Conservation (phyloP, 2,329 filamentous ascomycete genomes). For the Calonectria honghensis region DNA sequence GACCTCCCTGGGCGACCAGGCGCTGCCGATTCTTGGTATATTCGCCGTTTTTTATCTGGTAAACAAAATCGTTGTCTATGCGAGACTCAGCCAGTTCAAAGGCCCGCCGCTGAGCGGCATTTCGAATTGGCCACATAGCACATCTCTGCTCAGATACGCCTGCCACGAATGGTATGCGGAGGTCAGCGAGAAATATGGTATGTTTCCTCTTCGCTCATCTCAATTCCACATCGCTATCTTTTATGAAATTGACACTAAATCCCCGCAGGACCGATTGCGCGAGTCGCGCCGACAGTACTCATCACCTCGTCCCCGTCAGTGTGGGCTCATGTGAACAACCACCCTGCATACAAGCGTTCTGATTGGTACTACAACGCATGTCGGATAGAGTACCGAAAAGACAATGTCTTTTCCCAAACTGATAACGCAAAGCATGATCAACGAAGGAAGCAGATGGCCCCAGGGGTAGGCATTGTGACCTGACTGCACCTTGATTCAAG, state of each 20-base stretch:
- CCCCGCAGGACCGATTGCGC: constrained; percentile 55
- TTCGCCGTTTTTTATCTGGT: constrained; percentile 11
- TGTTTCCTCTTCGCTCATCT: not conserved
- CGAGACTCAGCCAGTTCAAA: constrained; percentile 35
- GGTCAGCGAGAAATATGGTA: constrained; percentile 27
- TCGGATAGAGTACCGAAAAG: constrained; percentile 68
- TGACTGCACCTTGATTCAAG: no score
- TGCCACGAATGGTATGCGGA: constrained; percentile 41
- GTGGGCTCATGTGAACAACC: constrained; percentile 65
- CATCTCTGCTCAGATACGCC: constrained; percentile 30
- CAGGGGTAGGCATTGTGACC: constrained; percentile 64
- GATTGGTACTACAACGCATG: constrained; percentile 67
- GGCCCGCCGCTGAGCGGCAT: constrained; percentile 32
- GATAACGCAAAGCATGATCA: constrained; percentile 68
- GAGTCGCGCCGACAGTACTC: constrained; percentile 67
- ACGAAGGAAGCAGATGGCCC: constrained; percentile 69
- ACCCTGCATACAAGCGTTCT: constrained; percentile 63
- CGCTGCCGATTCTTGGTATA: constrained; percentile 10
- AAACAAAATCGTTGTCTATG: constrained; percentile 22
- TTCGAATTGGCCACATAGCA: constrained; percentile 39
- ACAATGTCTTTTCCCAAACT: constrained; percentile 72
- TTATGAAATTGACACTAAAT: not conserved
- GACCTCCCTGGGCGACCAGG: not conserved
- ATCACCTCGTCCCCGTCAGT: constrained; percentile 69
- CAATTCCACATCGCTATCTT: not conserved